Percentiles rank a stretch among this genome's conserved stretches.
phyloP scores from a whole-genome alignment of 2,329 filamentous ascomycete species.

The Dactylella cylindrospora region DNA sequence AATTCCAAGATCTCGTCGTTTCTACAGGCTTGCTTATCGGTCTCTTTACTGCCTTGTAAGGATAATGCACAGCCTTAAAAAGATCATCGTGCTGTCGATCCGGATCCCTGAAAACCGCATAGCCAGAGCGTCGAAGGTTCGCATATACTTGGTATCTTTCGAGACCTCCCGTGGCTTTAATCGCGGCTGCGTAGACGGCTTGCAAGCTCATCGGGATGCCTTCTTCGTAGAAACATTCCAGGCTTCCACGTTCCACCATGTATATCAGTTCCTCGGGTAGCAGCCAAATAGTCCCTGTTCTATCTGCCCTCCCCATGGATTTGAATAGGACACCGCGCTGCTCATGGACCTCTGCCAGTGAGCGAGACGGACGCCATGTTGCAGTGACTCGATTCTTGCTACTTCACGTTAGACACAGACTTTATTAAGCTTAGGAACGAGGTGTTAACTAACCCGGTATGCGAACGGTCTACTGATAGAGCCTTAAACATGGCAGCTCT shows the following conservation, averaged over 20 bases:
- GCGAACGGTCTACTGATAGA: constrained; percentile 55
- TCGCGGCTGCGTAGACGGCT: constrained; percentile 70
- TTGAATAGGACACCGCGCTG: constrained; percentile 72
- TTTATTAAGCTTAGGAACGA: no score
- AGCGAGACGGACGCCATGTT: constrained; percentile 56
- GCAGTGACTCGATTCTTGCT: constrained; percentile 47
- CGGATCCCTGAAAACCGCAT: constrained; percentile 60
- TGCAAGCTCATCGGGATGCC: constrained; percentile 75
- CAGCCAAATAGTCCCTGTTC: constrained; percentile 72
- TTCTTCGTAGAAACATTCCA: constrained; percentile 72
- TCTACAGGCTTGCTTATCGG: background rate
- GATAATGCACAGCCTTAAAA: constrained; percentile 47
- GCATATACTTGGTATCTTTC: constrained; percentile 88
- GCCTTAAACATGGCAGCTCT: constrained; percentile 87
- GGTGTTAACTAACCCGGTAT: constrained; percentile 37
- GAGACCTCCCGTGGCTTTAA: constrained; percentile 56
- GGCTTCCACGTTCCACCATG: constrained; percentile 78
- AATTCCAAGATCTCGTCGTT: constrained; percentile 3
- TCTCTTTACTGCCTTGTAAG: constrained; percentile 26
- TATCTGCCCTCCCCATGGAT: constrained; percentile 72
- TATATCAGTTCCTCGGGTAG: constrained; percentile 90
- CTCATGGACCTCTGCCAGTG: constrained; percentile 69
- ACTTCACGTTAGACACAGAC: no score
- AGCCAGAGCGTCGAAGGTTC: constrained; percentile 78
- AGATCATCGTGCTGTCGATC: constrained; percentile 26